These are phyloP conservation scores for Metschnikowia proteae DNA, from an alignment of 805 yeast species.

Conservation along the genomic window DNA sequence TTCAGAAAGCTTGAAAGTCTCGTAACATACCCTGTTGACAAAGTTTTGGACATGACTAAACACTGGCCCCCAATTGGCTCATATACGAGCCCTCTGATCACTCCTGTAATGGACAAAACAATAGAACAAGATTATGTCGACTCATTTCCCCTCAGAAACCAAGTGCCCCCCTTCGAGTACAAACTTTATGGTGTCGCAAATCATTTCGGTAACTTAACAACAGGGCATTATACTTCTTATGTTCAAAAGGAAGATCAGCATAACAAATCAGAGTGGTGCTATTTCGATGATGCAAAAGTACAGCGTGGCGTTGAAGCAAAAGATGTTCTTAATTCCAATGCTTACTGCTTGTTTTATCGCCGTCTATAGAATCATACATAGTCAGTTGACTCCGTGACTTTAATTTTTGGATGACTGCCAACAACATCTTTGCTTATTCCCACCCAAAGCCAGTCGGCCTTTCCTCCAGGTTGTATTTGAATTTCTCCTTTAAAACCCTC, in stretches of 20 bases:
- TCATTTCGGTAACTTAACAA: slow-evolving; percentile 75
- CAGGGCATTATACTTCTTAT: slow-evolving; percentile 87
- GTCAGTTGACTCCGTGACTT: slow-evolving; percentile 23
- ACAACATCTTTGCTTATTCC: slow-evolving; percentile 59
- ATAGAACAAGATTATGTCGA: slow-evolving; percentile 44
- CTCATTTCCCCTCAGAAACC: slow-evolving; percentile 63
- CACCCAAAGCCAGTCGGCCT: slow-evolving; percentile 63
- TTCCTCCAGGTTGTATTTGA: slow-evolving; percentile 39
- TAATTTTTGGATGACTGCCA: slow-evolving; percentile 51
- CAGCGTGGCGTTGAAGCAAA: slow-evolving; percentile 45
- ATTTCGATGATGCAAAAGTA: slow-evolving; percentile 77
- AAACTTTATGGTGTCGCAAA: slow-evolving; percentile 76
- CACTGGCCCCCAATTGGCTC: slow-evolving; percentile 65
- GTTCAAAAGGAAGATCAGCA: slow-evolving; percentile 56
- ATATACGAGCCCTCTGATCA: slow-evolving; percentile 6
- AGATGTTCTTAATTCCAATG: slow-evolving; percentile 66
- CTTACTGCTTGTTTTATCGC: slow-evolving; percentile 78
- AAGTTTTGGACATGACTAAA: slow-evolving; percentile 55
- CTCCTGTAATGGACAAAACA: slow-evolving; percentile 29
- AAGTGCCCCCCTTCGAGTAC: slow-evolving; percentile 75
- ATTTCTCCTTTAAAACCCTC: slow-evolving; percentile 72
- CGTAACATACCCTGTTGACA: slow-evolving; percentile 61
- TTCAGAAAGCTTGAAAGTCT: slow-evolving; percentile 60
- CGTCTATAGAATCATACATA: slow-evolving; percentile 24
- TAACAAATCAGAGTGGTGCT: slow-evolving; percentile 62